Percentiles rank a stretch among this genome's conserved stretches.
phyloP scores from a whole-genome alignment of 2,329 filamentous ascomycete genomes.

The Nannizziopsis arthrosporioides region DNA sequence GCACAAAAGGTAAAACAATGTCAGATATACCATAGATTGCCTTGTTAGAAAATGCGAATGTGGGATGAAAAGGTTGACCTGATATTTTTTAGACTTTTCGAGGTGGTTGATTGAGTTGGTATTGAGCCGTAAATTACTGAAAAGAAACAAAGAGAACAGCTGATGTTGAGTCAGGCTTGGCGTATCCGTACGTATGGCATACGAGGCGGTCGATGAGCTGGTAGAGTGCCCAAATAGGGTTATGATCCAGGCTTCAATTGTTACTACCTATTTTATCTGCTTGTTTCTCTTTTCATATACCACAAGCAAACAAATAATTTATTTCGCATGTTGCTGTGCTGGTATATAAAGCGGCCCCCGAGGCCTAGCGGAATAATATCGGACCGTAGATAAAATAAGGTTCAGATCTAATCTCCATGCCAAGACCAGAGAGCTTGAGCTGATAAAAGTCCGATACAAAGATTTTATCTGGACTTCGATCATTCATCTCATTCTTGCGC shows the following conservation, averaged over 20 bases:
- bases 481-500: no score
- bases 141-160: no score
- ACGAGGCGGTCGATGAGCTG: no score
- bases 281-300: background rate
- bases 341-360: background rate
- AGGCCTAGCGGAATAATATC: background rate
- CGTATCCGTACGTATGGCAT: background rate
- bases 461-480: no score
- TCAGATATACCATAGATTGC: no score
- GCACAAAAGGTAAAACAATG: no score
- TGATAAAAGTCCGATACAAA: no score
- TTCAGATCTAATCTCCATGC: background rate
- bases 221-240: no score
- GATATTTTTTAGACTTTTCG: slow-evolving; percentile 1
- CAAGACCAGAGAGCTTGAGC: no score
- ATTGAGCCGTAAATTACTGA: background rate
- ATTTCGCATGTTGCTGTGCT: background rate
- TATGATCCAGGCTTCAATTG: no score
- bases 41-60: background rate
- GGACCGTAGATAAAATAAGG: background rate
- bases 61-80: background rate
- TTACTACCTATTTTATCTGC: background rate
- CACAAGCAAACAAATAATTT: background rate
- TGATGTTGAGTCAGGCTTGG: background rate
- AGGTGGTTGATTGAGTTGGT: background rate